phyloP scores from a whole-genome alignment of 257 asterid species.

The Solanum virginianum region DNA sequence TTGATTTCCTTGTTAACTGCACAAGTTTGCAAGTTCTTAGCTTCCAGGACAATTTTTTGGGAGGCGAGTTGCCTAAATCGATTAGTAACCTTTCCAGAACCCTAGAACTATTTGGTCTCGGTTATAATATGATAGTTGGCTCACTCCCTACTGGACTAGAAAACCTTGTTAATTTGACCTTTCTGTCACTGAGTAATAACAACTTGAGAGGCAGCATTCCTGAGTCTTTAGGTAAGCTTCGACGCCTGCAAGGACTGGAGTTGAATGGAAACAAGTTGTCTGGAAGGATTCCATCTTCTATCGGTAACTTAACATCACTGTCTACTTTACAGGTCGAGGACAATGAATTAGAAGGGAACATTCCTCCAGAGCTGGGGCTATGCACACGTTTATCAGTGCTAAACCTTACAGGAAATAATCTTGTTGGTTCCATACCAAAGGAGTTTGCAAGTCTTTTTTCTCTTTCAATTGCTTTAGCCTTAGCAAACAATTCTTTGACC shows the following conservation, averaged over 20 bases:
- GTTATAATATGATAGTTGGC: conserved; percentile 7
- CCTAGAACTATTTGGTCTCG: background rate
- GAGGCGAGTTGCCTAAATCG: conserved; percentile 8
- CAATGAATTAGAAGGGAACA: conserved; percentile 4
- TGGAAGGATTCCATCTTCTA: conserved; percentile 3
- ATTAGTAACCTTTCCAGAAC: conserved; percentile 10
- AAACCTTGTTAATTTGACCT: conserved; percentile 2
- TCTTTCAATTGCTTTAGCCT: background rate
- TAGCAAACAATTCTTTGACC: background rate
- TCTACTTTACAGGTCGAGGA: background rate
- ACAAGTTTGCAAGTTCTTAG: conserved; percentile 7
- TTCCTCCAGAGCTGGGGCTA: conserved; percentile 2
- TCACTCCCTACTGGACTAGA: conserved; percentile 1
- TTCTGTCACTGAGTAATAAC: background rate
- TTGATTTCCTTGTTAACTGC: conserved; percentile 13
- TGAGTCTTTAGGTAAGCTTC: conserved; percentile 1
- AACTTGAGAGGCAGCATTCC: conserved; percentile 4
- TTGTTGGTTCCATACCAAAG: conserved; percentile 2
- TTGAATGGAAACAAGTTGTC: conserved; percentile 1
- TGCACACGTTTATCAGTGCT: background rate
- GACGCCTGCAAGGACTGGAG: background rate
- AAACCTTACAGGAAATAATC: conserved; percentile 5
- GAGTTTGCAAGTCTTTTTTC: background rate
- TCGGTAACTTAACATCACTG: conserved; percentile 5
- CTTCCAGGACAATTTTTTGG: background rate